phyloP scores from a whole-genome alignment of 225 moss, liverwort and hornwort genomes.

The Climacium dendroides region DNA sequence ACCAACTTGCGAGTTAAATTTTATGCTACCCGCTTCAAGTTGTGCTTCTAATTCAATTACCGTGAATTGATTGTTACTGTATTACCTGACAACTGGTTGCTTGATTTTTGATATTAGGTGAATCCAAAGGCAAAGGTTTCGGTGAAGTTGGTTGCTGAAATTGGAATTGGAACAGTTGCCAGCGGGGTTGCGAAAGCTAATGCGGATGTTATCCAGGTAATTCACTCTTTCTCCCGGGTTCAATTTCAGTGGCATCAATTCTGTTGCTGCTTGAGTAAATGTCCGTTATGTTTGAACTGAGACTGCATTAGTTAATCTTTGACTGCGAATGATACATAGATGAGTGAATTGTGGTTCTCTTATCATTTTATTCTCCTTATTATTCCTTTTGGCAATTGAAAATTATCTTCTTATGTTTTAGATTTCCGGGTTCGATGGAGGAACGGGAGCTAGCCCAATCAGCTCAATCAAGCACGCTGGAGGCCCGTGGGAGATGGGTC shows the following conservation, averaged over 20 bases:
- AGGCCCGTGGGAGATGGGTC: slow-evolving; percentile 96
- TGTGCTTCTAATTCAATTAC: neutral
- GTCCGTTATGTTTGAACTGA: neutral
- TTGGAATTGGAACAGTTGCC: slow-evolving; percentile 93
- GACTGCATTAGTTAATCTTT: neutral
- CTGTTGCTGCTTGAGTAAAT: neutral
- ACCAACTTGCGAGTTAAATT: neutral
- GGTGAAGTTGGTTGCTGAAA: slow-evolving; percentile 93
- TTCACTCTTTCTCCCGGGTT: neutral
- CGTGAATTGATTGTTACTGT: neutral
- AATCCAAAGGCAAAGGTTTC: slow-evolving; percentile 91
- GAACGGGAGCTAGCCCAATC: slow-evolving; percentile 98
- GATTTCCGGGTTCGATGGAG: slow-evolving; percentile 98
- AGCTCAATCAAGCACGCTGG: slow-evolving; percentile 99
- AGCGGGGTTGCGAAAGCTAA: slow-evolving; percentile 92
- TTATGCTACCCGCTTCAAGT: neutral
- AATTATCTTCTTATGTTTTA: neutral
- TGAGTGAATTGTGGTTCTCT: neutral
- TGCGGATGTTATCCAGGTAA: slow-evolving; percentile 91
- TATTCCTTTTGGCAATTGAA: neutral
- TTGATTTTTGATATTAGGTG: slow-evolving; percentile 26
- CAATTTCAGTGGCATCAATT: neutral
- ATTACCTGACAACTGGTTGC: neutral
- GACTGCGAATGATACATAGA: neutral
- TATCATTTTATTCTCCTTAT: neutral